Conservation (phyloP, 2,329 filamentous ascomycete species). For the Claviceps humidiphila region DNA sequence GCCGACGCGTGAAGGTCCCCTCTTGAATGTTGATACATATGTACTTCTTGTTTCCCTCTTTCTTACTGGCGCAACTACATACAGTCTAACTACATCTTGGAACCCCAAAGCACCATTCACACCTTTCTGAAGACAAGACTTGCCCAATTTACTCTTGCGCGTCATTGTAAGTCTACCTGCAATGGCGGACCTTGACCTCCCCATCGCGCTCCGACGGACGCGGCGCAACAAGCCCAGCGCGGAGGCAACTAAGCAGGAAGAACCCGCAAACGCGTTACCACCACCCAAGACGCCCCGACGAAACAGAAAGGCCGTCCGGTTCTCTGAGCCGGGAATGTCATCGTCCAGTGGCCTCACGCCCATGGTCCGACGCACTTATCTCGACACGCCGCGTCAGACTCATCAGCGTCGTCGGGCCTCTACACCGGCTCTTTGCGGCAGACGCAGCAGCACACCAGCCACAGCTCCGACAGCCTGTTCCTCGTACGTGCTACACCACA, state of each 20-base stretch:
- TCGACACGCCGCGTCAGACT: conserved; percentile 23
- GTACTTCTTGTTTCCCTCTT: no score
- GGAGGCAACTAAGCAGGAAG: conserved; percentile 11
- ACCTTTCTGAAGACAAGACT: no score
- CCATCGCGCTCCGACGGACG: conserved; percentile 42
- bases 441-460: conserved; percentile 7
- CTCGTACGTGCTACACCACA: conserved; percentile 33
- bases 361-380: conserved; percentile 38
- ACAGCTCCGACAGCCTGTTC: background rate
- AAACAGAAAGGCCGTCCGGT: conserved; percentile 38
- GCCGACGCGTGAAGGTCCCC: background rate
- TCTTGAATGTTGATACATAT: no score
- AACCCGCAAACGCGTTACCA: conserved; percentile 4
- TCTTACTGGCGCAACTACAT: no score
- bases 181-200: conserved; percentile 31
- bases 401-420: conserved; percentile 26
- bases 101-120: no score
- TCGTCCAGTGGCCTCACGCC: conserved; percentile 45
- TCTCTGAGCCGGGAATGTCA: conserved; percentile 40
- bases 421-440: conserved; percentile 18
- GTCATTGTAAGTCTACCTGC: background rate
- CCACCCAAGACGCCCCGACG: conserved; percentile 18
- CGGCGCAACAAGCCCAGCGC: conserved; percentile 29
- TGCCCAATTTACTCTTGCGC: no score
- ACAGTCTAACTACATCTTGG: no score